Conservation (phyloP, 2,329 filamentous ascomycete genomes). For the Aureobasidium lini region DNA sequence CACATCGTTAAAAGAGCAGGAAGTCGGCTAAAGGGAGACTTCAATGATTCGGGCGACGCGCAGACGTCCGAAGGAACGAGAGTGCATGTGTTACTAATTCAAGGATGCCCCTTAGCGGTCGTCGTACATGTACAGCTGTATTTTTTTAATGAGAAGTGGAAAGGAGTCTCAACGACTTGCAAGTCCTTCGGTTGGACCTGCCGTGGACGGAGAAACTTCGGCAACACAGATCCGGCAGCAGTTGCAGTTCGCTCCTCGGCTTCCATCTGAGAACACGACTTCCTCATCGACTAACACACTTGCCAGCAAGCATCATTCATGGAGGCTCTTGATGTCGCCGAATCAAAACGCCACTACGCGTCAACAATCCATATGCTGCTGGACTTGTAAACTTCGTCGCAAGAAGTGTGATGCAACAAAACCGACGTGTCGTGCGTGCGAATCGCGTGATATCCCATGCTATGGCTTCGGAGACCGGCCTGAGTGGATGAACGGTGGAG, state of each 20-base stretch:
- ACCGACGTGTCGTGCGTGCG: conserved; percentile 1
- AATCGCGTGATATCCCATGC: conserved; percentile 5
- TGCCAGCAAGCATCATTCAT: neutral
- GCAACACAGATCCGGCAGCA: neutral
- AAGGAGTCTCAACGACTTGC: neutral
- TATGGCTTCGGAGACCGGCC: conserved; percentile 11
- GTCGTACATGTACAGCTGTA: neutral
- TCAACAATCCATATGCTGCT: conserved; percentile 1
- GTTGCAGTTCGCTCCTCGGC: neutral
- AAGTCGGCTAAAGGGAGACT: no score
- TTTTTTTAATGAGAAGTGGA: neutral
- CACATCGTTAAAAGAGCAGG: no score
- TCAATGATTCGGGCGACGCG: no score
- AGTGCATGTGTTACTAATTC: neutral
- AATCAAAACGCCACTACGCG: neutral
- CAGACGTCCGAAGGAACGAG: no score
- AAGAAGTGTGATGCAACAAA: conserved; percentile 12
- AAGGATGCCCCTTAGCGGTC: neutral
- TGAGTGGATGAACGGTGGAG: conserved; percentile 6
- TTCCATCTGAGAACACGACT: no score
- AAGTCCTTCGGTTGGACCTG: neutral
- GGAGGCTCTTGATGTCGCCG: neutral
- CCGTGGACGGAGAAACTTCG: neutral
- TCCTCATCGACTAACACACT: no score
- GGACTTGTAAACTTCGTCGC: conserved; percentile 14